Percentiles rank a stretch among this genome's conserved stretches.
phyloP scores from a whole-genome alignment of 202 grass and related monocot species.

The Zoysia matrella region DNA sequence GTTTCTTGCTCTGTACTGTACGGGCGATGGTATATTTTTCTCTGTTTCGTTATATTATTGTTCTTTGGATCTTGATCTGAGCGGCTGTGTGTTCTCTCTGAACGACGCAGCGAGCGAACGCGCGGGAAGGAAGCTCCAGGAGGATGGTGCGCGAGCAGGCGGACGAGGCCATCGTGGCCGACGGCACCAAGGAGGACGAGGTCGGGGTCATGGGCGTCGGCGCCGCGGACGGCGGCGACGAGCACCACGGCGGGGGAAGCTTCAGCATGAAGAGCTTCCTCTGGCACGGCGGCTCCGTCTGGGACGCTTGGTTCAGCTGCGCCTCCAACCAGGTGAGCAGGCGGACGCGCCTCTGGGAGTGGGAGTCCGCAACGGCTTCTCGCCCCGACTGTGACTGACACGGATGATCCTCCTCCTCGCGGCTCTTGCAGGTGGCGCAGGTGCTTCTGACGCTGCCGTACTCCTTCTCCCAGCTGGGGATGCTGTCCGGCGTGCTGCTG shows the following conservation, averaged over 20 bases:
- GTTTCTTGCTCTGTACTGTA: slow-evolving; percentile 13
- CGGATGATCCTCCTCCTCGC: neutral
- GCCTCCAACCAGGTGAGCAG: slow-evolving; percentile 79
- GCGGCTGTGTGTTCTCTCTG: slow-evolving; percentile 18
- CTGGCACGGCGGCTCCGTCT: slow-evolving; percentile 97
- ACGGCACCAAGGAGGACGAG: slow-evolving; percentile 69
- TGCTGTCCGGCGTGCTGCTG: slow-evolving; percentile 83
- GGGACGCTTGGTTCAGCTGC: slow-evolving; percentile 99
- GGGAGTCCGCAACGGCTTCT: neutral
- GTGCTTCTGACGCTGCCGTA: slow-evolving; percentile 97
- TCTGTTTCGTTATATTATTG: neutral
- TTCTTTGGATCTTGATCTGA: slow-evolving; percentile 60
- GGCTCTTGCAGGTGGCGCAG: slow-evolving; percentile 79
- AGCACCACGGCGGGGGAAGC: slow-evolving; percentile 41
- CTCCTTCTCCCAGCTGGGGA: slow-evolving; percentile 96
- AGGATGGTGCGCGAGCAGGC: slow-evolving; percentile 84
- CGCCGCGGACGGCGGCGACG: slow-evolving; percentile 40
- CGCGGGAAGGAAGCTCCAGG: neutral
- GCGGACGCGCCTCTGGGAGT: neutral
- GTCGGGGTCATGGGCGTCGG: slow-evolving; percentile 53
- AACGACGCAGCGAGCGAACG: slow-evolving; percentile 3
- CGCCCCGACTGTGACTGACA: neutral
- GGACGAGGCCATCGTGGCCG: slow-evolving; percentile 83
- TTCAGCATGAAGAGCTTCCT: slow-evolving; percentile 74
- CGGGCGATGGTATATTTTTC: neutral